Base-by-base conservation (phyloP, 2,329 filamentous ascomycete genomes). In the Microcyclosporella mali region DNA sequence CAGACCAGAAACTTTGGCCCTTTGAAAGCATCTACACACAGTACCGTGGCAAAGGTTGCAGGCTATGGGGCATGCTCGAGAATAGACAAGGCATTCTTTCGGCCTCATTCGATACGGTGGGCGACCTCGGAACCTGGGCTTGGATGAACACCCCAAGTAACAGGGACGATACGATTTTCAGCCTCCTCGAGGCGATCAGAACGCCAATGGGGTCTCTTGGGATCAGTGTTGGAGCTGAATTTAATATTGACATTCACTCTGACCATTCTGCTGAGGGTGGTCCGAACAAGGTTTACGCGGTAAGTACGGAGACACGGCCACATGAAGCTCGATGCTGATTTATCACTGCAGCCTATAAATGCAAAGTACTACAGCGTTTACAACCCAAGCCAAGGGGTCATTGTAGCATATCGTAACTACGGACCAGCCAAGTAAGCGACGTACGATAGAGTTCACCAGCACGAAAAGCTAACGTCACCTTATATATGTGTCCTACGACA, bases 351-450 rank as follows among this genome's bases (percentile, higher is more conserved):
- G 29, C 33, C 39, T 18, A 49, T 39, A 7, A 31, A 40, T 15
- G 46, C 29, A 7, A 42, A 29, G n/a, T 49, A 42, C 17, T 42
- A 27, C 14, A 32, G 45, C 9, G 36, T 43, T 10, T 45, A 45
- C 29, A 49, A 43, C 15, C 33, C 46, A 2, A 16, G 14, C 4
- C 38, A 42, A 14, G 46, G 42, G 1, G 39, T 36, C 2, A 38
- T 49, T 30, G 15, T 49, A 2, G 46, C 46, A 1, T 40, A 43
- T 25, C 38, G 41, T 4, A 49, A 49, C 17, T 49, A 40, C 19
- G 42, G 42, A 6, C 46, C 46, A 3, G 35, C 29, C 3, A 25
- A 9, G 21, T 25, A 4, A n/a, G n/a, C 21, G 21, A 6, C 21
- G 21, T 25, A 25, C 4, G 9, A 25, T 9, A 25, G 21, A 25